Evolutionary conservation across 257 asterid genomes (phyloP), one percentile per base, ranked within the genome.

Genomic region (Nicotiana attenuata): DNA sequence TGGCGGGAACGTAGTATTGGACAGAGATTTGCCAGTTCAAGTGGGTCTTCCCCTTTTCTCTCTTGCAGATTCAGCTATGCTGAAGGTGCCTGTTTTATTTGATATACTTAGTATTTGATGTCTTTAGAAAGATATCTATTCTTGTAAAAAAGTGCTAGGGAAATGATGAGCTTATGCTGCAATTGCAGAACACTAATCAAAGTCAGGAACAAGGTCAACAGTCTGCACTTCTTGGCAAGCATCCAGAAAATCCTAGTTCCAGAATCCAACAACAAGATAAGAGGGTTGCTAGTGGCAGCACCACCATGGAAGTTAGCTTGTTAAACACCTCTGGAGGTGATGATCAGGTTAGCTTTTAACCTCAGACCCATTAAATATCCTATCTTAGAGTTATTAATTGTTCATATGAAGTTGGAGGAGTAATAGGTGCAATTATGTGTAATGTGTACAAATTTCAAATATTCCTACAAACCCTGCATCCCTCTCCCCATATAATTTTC

Each of bases 281-380:
- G 75, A 24, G 38, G 60, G 81, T 69, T 63, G 82, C 77, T 81
- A 71, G 38, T 26, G 81, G 80, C 55, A 81, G 69, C 81, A 69
- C 13, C 33, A 53, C 80, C 11, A 33, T 45, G 26, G 81, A 76
- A 8, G 85, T n/a, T 29, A 57, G 57, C 81, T 28, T 67, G 56
- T 83, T 76, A 56, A 81, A 69, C 80, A 69, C 81, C 78, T 77
- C 69, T 81, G 38, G 76, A 78, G 84, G 73, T 38, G 66, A 71
- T 60, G 60, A 66, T 81, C 82, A 86, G 87, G 88, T 86, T 83
- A 55, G 71, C 55, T 61, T 41, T 52, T 66, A 28, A 28, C n/a
- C 63, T 50, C 26, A 20, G 75, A 15, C 38, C 64, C 65, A 31
- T 29, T 50, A 56, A 47, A 41, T 55, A 20, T 45, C 68, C 50